Conservation (phyloP, 768 basidiomycete genomes). For the Gloeopeniophorella convolvens region DNA sequence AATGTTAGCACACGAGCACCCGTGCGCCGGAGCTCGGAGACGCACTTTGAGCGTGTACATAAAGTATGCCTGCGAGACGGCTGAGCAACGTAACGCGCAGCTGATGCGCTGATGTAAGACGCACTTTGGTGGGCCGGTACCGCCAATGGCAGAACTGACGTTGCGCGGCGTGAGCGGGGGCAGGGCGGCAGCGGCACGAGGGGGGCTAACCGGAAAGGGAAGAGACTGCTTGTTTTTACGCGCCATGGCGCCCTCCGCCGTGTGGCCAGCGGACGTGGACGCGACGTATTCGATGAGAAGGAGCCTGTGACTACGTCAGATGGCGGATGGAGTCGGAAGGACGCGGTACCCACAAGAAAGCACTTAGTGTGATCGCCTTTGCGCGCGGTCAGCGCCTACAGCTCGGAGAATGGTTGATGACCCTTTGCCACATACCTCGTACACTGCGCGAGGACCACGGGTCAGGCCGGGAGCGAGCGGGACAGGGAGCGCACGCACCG, state of each 20-base stretch:
- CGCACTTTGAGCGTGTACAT: slow-evolving; percentile 80
- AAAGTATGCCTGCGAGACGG: slow-evolving; percentile 61
- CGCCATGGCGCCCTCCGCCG: slow-evolving; percentile 58
- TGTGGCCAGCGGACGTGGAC: slow-evolving; percentile 53
- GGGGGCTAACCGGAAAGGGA: slow-evolving; percentile 53
- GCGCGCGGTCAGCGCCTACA: not conserved
- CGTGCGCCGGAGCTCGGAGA: not conserved
- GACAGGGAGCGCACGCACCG: slow-evolving; percentile 30
- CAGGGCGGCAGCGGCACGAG: not conserved
- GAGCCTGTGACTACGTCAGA: slow-evolving; percentile 36
- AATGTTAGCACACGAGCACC: slow-evolving; percentile 1
- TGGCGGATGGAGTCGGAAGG: not conserved
- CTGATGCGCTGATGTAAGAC: not conserved
- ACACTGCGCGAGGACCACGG: slow-evolving; percentile 37
- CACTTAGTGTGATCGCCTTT: slow-evolving; percentile 75
- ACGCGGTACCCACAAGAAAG: slow-evolving; percentile 61
- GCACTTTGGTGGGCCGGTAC: slow-evolving; percentile 74
- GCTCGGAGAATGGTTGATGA: not conserved
- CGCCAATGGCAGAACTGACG: slow-evolving; percentile 81
- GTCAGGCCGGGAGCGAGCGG: slow-evolving; percentile 32
- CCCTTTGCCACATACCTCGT: slow-evolving; percentile 44
- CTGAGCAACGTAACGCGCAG: slow-evolving; percentile 4
- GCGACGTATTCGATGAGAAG: slow-evolving; percentile 85
- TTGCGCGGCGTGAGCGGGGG: not conserved
- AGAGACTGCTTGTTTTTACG: slow-evolving; percentile 74